Conservation (phyloP, 2,329 filamentous ascomycete genomes). For the Delphinella strobiligena region DNA sequence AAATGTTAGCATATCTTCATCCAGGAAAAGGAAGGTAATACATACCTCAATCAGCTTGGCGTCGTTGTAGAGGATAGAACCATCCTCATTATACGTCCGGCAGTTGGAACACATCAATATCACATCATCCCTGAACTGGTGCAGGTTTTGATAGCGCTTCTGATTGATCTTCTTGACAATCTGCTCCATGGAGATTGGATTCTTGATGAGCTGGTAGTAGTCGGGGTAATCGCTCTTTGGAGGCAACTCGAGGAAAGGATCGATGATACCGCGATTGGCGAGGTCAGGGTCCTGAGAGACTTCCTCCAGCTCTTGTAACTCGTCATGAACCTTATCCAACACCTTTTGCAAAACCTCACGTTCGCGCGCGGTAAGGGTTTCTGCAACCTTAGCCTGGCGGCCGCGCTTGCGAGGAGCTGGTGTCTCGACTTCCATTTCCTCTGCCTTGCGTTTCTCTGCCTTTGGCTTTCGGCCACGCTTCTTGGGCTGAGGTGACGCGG, state of each 20-base stretch:
- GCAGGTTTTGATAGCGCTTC: constrained; percentile 75
- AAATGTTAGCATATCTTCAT: neutral
- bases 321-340: constrained; percentile 64
- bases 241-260: constrained; percentile 84
- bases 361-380: constrained; percentile 55
- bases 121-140: constrained; percentile 73
- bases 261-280: constrained; percentile 70
- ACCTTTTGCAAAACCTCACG: constrained; percentile 70
- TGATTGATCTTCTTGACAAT: constrained; percentile 94
- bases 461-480: constrained; percentile 71
- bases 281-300: constrained; percentile 48
- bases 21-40: constrained; percentile 8
- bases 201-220: constrained; percentile 87
- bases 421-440: constrained; percentile 62
- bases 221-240: constrained; percentile 83
- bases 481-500: constrained; percentile 62
- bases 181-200: constrained; percentile 90
- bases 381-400: constrained; percentile 55
- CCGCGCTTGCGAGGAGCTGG: constrained; percentile 66
- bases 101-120: constrained; percentile 80
- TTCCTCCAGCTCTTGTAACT: constrained; percentile 73
- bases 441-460: constrained; percentile 76
- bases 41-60: constrained; percentile 85
- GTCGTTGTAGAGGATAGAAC: constrained; percentile 81
- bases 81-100: constrained; percentile 92